Evolutionary conservation across 805 yeast genomes (phyloP), one percentile per base, ranked within the genome.

Genomic region (Starmerella davenportii): DNA sequence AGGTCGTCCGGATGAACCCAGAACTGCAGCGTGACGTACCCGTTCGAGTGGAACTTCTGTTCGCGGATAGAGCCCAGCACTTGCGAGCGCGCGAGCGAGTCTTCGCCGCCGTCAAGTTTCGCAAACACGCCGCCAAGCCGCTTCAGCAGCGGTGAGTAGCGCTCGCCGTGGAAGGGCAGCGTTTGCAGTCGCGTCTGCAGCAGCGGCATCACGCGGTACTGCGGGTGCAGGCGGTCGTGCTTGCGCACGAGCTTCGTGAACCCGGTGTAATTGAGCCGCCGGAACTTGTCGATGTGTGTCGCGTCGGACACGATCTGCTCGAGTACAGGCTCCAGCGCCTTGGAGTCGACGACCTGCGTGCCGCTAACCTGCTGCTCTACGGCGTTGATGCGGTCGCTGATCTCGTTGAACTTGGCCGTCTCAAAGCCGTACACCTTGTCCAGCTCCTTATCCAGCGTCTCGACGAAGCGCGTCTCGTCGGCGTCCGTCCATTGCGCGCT

Each of bases 1-100:
- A 90, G 57, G 56, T 82, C 79, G 50, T 90, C 98, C n/a, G 87
- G 85, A 57, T 87, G 96, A 33, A 90, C 69, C 98, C 98, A 87
- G 59, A 87, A 87, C 61, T 80, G 82, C 59, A 76, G 74, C 14
- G 81, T 75, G 17, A 63, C 57, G 46, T 54, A 59, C 21, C 54
- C 58, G 65, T 51, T 52, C 40, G 55, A 49, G 38, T 58, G 58
- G 40, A 43, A 30, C 40, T 52, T 55, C 25, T 51, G 45, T 33
- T 47, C 51, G 8, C 19, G 16, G 23, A 55, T 49, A 11, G 60
- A 52, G 21, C 53, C 50, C 42, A 54, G 43, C 27, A 51, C 53
- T 36, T 63, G 53, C 8, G 66, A 56, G 3, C 41, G 35, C 8
- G 48, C 36, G 3, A 30, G 21, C 31, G 55, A 48, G 16, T 56